Base-by-base conservation (phyloP, 2,329 filamentous ascomycete genomes). In the Ophiobolus disseminans region DNA sequence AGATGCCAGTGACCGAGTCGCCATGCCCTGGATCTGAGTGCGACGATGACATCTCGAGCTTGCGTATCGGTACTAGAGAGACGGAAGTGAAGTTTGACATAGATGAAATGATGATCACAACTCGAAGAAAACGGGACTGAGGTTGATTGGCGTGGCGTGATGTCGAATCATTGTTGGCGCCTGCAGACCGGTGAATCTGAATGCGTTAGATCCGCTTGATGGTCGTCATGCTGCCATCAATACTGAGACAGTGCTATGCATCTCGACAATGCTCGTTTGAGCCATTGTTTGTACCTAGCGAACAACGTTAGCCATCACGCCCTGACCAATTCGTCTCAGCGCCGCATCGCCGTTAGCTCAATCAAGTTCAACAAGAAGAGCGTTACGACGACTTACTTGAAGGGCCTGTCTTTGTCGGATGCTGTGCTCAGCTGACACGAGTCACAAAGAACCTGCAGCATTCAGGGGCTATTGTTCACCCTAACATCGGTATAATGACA, bases 371-470 rank as follows among this genome's bases (percentile, higher is more conserved):
- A 53, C 39, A n/a, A 50, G 45, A 38, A 54, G 38, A 40, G 40
- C 45, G 52, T 61, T 58, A 58, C 60, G 57, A 66, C 54, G 50
- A 65, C 65, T 60, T 48, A 60, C 53, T 44, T 50, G 44, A 45
- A 52, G 39, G 30, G 48, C 48, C 49, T 46, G 52, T 54, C 47
- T 52, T 57, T 60, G 57, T 47, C 49, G 45, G 45, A 60, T 61
- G 64, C 50, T 48, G 66, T 69, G 56, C 42, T 50, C 63, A 65
- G 64, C 62, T 68, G 61, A 65, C 66, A 70, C 67, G 63, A 57
- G 53, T 58, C 57, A 67, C 65, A 66, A 56, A 57, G 48, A 56
- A 53, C 55, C 55, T 68, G 64, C 65, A 66, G 57, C 50, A 36
- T 58, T 53, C 63, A 68, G 66, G 66, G 63, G 66, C 37, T 55